phyloP scores from a whole-genome alignment of 495 filamentous ascomycete species.

The Aspergillus leporis region DNA sequence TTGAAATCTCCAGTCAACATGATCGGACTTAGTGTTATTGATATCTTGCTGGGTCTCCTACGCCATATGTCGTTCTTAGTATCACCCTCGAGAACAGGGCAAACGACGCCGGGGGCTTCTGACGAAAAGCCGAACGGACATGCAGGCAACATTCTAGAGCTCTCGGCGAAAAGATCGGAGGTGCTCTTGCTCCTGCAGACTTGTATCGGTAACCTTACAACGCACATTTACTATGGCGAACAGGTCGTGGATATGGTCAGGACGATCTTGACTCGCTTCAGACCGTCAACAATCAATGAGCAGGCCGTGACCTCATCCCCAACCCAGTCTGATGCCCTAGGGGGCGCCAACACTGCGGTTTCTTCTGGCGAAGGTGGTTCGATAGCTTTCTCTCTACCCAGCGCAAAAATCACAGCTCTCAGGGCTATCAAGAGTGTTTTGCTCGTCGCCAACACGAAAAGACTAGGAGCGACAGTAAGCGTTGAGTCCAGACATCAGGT shows the following conservation, averaged over 20 bases:
- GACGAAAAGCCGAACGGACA: conserved; percentile 19
- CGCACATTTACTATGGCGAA: conserved; percentile 91
- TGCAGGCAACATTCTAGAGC: conserved; percentile 18
- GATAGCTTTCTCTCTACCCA: conserved; percentile 66
- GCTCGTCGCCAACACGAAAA: conserved; percentile 69
- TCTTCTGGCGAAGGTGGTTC: conserved; percentile 30
- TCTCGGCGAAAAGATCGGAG: conserved; percentile 46
- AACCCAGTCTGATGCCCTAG: conserved; percentile 43
- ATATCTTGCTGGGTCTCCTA: conserved; percentile 78
- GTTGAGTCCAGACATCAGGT: conserved; percentile 71
- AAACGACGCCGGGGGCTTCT: conserved; percentile 17
- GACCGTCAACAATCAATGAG: conserved; percentile 53
- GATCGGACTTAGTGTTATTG: conserved; percentile 92
- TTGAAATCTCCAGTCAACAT: conserved; percentile 85
- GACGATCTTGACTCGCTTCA: conserved; percentile 73
- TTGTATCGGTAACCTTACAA: conserved; percentile 83
- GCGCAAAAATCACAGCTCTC: conserved; percentile 75
- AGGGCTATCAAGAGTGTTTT: conserved; percentile 78
- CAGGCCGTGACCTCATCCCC: conserved; percentile 34
- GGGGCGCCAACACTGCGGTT: conserved; percentile 9
- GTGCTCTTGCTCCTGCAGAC: conserved; percentile 67
- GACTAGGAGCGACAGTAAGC: conserved; percentile 56
- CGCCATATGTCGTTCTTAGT: conserved; percentile 75
- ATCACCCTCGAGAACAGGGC: conserved; percentile 50
- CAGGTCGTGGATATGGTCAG: conserved; percentile 90